phyloP scores from a whole-genome alignment of 2,329 filamentous ascomycete genomes.

The Clarireedia homoeocarpa region DNA sequence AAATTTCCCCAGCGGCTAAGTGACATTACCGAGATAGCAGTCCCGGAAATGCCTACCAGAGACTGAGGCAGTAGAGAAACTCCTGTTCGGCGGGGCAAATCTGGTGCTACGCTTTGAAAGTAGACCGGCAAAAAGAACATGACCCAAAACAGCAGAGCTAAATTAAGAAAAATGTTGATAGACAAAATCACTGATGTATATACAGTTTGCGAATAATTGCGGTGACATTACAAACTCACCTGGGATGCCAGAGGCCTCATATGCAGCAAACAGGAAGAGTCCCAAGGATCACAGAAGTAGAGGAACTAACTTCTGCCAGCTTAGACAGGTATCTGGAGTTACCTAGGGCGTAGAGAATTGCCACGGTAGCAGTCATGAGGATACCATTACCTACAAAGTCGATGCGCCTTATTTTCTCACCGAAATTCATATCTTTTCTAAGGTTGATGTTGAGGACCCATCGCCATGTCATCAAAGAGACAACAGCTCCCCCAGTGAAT shows the following conservation, averaged over 20 bases:
- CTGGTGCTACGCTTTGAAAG: conserved; percentile 41
- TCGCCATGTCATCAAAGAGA: conserved; percentile 33
- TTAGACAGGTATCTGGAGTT: conserved; percentile 30
- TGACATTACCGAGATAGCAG: conserved; percentile 42
- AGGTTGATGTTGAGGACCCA: conserved; percentile 17
- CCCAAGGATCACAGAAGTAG: conserved; percentile 23
- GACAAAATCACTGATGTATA: not conserved
- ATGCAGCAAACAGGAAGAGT: not conserved
- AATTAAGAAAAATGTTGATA: not conserved
- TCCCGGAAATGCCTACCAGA: conserved; percentile 52
- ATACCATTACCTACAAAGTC: conserved; percentile 56
- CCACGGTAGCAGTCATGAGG: conserved; percentile 46
- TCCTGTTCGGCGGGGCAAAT: conserved; percentile 41
- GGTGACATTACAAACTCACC: not conserved
- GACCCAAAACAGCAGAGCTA: conserved; percentile 22
- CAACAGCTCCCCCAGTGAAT: conserved; percentile 35
- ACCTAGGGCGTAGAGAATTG: conserved; percentile 51
- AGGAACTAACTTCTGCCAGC: conserved; percentile 24
- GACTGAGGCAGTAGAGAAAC: conserved; percentile 48
- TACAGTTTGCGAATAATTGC: not conserved
- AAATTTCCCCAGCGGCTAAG: conserved; percentile 32
- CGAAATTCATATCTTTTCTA: conserved; percentile 2
- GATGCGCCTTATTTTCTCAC: conserved; percentile 38
- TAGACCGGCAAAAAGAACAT: conserved; percentile 45
- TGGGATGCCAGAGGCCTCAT: not conserved